Evolutionary conservation across 2,329 filamentous ascomycete species (phyloP).

Genomic region (Talaromyces sp.): DNA sequence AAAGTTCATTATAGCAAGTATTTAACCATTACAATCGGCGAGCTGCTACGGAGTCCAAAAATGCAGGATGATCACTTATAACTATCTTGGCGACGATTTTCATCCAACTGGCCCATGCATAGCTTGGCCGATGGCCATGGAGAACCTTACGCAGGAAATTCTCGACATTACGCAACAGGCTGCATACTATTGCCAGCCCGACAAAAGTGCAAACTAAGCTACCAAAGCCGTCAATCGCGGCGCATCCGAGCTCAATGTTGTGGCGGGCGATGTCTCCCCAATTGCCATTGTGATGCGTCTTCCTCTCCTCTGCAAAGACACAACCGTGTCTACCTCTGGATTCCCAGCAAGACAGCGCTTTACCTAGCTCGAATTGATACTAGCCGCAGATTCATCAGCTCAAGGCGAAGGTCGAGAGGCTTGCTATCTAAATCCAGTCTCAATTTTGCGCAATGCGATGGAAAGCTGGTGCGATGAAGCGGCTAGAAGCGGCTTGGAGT

Average conservation of each 20-base stretch:
- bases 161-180: slow-evolving; percentile 76
- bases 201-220: slow-evolving; percentile 83
- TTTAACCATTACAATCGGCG: not conserved
- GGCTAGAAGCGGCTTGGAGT: not conserved
- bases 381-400: slow-evolving; percentile 70
- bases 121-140: slow-evolving; percentile 71
- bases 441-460: not conserved
- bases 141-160: slow-evolving; percentile 72
- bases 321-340: slow-evolving; percentile 69
- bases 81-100: not conserved
- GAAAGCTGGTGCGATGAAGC: not conserved
- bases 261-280: no score
- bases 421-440: slow-evolving; percentile 67
- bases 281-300: slow-evolving; percentile 41
- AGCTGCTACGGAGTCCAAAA: not conserved
- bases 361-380: no score
- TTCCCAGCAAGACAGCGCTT: slow-evolving; percentile 59
- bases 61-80: not conserved
- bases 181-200: slow-evolving; percentile 65
- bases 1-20: no score
- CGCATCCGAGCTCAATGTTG: slow-evolving; percentile 79
- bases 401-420: slow-evolving; percentile 92
- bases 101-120: not conserved
- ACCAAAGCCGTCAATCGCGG: slow-evolving; percentile 90
- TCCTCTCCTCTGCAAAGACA: slow-evolving; percentile 69